Base-by-base conservation (phyloP, 257 asterid species). In the Penstemon eatonii region DNA sequence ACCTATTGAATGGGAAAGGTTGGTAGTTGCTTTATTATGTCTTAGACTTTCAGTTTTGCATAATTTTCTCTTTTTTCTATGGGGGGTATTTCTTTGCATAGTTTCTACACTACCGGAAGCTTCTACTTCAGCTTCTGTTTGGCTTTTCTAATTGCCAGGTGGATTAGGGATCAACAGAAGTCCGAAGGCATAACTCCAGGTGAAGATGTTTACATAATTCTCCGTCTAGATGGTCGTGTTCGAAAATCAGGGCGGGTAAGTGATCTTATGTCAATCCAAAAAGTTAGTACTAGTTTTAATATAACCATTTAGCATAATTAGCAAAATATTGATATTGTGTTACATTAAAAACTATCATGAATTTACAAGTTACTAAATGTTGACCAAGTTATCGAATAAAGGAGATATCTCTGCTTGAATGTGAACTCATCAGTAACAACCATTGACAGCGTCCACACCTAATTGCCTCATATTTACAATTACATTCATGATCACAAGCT, bases 211-310 rank as follows among this genome's bases (percentile, higher is more conserved):
- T 93, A 88, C 82, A 84, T 93, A 68, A 84, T 93, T 60, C 97
- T 93, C 61, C 96, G 97, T 76, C 91, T 93, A 51, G 98, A 93
- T 85, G 98, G 98, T 0, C 97, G 98, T 67, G 92, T 93, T 71
- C 85, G 96, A 55, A 86, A 92, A 76, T 93, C 98, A 63, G 97
- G 98, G 55, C 86, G 82, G 96, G 98, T 93, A 57, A 78, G 88
- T 83, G 69, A 63, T 60, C 50, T 11, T 71, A 44, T 68, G 25
- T 72, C 33, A 7, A 1, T 13, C n/a, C 13, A 18, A 65, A 8
- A 38, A 11, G 10, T 18, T 56, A 6, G 9, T 5, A 25, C 5
- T 56, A 6, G 4, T 5, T 25, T 8, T 56, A 33, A 5, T 13
- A 39, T 25, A 5, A 36, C 7, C 39, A 39, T 5, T 8, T 7